Evolutionary conservation across 208 protist genomes (phyloP).

Genomic region (Trypanosoma brucei): DNA sequence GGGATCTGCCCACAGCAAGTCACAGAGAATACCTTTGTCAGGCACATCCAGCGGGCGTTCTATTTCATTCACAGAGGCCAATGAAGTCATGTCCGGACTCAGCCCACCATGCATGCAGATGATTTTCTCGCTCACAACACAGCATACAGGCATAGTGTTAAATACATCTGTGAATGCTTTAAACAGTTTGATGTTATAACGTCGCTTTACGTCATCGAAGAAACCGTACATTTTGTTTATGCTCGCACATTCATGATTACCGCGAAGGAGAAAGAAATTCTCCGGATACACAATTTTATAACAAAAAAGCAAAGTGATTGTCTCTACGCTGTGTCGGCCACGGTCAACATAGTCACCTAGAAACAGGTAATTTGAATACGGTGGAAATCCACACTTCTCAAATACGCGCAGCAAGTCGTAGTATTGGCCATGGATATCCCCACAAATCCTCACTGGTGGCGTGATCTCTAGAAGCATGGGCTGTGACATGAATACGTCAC

Average conservation of each 20-base stretch:
- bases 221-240: conserved; percentile 99
- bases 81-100: conserved; percentile 93
- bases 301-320: conserved; percentile 72
- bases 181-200: conserved; percentile 97
- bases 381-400: conserved; percentile 98
- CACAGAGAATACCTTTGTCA: conserved; percentile 96
- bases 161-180: conserved; percentile 99
- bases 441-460: conserved; percentile 83
- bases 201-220: conserved; percentile 96
- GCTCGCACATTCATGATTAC: conserved; percentile 97
- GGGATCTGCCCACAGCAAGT: conserved; percentile 98
- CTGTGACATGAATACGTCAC: conserved; percentile 88
- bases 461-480: conserved; percentile 89
- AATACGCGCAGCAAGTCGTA: conserved; percentile 98
- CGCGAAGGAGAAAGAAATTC: conserved; percentile 97
- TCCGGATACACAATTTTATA: conserved; percentile 97
- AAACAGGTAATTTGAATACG: conserved; percentile 98
- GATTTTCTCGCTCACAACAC: conserved; percentile 99
- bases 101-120: conserved; percentile 99
- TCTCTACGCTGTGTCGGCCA: conserved; percentile 95
- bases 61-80: conserved; percentile 94
- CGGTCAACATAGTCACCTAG: conserved; percentile 98
- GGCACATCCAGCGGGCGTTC: conserved; percentile 97
- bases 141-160: conserved; percentile 99
- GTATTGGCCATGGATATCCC: conserved; percentile 99